phyloP scores from a whole-genome alignment of 2,329 filamentous ascomycete species.

The Calonectria honghensis region DNA sequence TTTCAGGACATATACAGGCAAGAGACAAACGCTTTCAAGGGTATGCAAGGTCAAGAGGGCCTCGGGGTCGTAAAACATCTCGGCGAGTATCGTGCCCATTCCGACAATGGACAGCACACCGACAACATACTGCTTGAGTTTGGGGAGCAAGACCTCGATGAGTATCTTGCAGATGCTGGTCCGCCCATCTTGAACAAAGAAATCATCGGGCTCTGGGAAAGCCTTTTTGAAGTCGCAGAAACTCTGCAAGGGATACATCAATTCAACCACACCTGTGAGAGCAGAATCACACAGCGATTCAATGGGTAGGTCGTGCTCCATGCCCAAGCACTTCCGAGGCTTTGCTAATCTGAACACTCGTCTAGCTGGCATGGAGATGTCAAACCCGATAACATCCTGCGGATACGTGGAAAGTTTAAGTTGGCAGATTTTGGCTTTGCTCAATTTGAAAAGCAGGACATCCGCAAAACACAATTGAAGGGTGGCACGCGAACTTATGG shows the following conservation, averaged over 20 bases:
- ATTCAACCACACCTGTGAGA: not conserved
- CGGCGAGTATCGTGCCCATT: slow-evolving; percentile 17
- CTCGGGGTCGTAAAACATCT: slow-evolving; percentile 12
- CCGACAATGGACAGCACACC: not conserved
- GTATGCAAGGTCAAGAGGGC: slow-evolving; percentile 9
- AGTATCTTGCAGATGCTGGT: slow-evolving; percentile 4
- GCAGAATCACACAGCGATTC: not conserved
- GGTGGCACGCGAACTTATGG: slow-evolving; percentile 27
- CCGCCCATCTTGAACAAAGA: slow-evolving; percentile 20
- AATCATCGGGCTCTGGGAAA: slow-evolving; percentile 27
- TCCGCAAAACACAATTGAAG: not conserved
- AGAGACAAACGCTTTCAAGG: slow-evolving; percentile 20
- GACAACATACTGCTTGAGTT: slow-evolving; percentile 29
- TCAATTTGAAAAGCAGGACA: slow-evolving; percentile 2
- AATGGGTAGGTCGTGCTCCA: not conserved
- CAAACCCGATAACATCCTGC: slow-evolving; percentile 16
- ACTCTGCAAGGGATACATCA: slow-evolving; percentile 6
- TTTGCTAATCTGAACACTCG: not conserved
- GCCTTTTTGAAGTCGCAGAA: slow-evolving; percentile 13
- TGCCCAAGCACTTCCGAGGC: too few relatives aligned
- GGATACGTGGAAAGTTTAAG: slow-evolving; percentile 11
- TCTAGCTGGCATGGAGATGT: slow-evolving; percentile 28
- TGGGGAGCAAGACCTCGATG: slow-evolving; percentile 22
- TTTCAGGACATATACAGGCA: not conserved
- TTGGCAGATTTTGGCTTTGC: slow-evolving; percentile 29